phyloP scores from a whole-genome alignment of 768 basidiomycete genomes.

The Collybia mongolica region DNA sequence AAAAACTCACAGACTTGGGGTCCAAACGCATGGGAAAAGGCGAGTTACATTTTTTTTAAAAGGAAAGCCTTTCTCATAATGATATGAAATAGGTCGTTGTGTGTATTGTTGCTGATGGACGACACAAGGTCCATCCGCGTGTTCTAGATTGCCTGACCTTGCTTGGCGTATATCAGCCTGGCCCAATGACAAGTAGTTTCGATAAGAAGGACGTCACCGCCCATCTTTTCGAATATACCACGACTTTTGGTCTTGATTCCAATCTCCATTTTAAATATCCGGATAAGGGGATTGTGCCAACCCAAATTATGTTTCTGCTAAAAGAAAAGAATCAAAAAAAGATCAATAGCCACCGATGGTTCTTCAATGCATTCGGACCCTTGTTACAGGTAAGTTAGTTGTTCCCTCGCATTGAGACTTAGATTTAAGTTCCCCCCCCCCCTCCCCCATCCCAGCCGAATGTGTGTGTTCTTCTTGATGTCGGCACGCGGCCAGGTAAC shows the following conservation, averaged over 20 bases:
- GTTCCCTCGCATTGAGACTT: background rate
- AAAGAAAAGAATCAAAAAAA: conserved; percentile 97
- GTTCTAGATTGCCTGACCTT: conserved; percentile 89
- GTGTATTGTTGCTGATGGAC: conserved; percentile 88
- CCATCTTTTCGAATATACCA: conserved; percentile 82
- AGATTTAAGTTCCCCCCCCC: background rate
- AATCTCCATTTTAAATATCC: conserved; percentile 84
- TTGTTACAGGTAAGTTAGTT: conserved; percentile 64
- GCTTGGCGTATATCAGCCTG: conserved; percentile 84
- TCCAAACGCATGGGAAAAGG: conserved; percentile 95
- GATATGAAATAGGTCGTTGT: conserved; percentile 68
- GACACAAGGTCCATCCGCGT: conserved; percentile 78
- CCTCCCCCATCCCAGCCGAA: no score
- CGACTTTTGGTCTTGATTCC: conserved; percentile 76
- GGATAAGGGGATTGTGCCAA: conserved; percentile 91
- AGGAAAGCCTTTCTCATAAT: background rate
- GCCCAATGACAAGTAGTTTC: conserved; percentile 56
- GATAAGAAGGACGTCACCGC: conserved; percentile 63
- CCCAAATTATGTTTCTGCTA: conserved; percentile 90
- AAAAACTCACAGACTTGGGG: conserved; percentile 96
- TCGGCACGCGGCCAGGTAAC: conserved; percentile 87
- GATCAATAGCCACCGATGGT: conserved; percentile 97
- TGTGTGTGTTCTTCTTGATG: conserved; percentile 89
- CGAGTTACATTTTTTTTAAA: conserved; percentile 15
- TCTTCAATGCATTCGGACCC: conserved; percentile 90